Percentiles rank a stretch among this genome's conserved stretches.
These are phyloP conservation scores for Thielaviopsis euricoi DNA, from an alignment of 2,329 filamentous ascomycete species.

Conservation along the genomic window DNA sequence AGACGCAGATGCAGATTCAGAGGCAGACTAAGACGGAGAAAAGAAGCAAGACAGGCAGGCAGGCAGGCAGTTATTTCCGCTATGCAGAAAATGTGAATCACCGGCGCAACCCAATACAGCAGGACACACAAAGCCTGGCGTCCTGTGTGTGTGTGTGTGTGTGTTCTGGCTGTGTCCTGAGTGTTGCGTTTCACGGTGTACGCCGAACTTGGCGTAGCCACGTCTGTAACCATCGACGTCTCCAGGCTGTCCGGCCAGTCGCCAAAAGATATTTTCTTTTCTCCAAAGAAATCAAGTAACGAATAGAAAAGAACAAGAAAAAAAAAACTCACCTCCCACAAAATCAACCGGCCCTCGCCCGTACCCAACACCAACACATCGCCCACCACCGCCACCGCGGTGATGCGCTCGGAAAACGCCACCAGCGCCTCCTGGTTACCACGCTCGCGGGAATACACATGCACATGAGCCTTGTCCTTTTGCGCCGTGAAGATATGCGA, in stretches of 20 bases:
- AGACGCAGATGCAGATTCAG: not conserved
- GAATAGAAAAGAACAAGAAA: constrained; percentile 13
- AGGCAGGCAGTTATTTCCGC: not conserved
- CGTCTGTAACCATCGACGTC: not conserved
- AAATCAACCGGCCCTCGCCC: constrained; percentile 64
- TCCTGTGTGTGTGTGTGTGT: not conserved
- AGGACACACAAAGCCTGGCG: not conserved
- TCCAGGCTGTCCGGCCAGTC: not conserved
- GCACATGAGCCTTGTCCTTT: constrained; percentile 75
- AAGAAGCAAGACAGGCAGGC: not conserved
- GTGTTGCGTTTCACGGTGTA: not conserved
- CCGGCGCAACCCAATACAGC: not conserved
- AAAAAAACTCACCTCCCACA: constrained; percentile 65
- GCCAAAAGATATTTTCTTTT: not conserved
- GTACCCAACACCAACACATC: constrained; percentile 68
- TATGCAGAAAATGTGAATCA: not conserved
- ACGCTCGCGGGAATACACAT: constrained; percentile 74
- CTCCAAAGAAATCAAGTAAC: not conserved
- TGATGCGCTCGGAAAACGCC: constrained; percentile 75
- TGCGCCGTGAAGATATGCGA: constrained; percentile 87
- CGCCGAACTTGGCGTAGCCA: not conserved
- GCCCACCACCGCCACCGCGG: constrained; percentile 55
- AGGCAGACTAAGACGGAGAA: constrained; percentile 4
- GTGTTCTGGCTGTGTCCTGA: not conserved
- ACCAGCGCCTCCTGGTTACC: constrained; percentile 80